phyloP scores from a whole-genome alignment of 352 stramenopile species.

The Phytophthora sansomeana region DNA sequence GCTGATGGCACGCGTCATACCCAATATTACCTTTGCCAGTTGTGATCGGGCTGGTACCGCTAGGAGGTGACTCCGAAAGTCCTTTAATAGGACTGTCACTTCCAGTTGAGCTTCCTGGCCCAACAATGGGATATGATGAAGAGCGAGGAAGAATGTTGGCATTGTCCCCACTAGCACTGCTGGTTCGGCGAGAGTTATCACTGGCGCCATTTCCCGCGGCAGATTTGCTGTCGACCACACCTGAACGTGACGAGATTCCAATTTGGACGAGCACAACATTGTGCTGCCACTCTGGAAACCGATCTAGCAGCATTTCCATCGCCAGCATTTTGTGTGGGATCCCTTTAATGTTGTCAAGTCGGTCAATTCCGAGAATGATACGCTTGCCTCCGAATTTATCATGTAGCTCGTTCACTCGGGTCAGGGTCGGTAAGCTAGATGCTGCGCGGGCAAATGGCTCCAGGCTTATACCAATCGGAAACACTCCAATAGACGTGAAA shows the following conservation, averaged over 20 bases:
- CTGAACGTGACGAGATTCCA: constrained; percentile 90
- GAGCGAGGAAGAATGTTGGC: constrained; percentile 26
- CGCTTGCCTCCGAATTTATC: constrained; percentile 82
- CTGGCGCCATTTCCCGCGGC: constrained; percentile 15
- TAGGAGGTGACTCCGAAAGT: constrained; percentile 33
- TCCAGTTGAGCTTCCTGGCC: constrained; percentile 13
- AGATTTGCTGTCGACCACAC: constrained; percentile 47
- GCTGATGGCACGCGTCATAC: constrained; percentile 58
- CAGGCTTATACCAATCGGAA: constrained; percentile 88
- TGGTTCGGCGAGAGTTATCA: constrained; percentile 22
- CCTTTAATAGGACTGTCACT: constrained; percentile 44
- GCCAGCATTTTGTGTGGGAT: constrained; percentile 91
- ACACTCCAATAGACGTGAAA: constrained; percentile 90
- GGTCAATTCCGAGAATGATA: constrained; percentile 86
- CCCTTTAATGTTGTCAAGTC: constrained; percentile 91
- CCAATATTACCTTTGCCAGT: constrained; percentile 35
- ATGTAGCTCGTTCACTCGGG: constrained; percentile 76
- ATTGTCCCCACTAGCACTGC: constrained; percentile 15
- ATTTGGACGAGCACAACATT: constrained; percentile 97
- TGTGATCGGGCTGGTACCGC: constrained; percentile 26
- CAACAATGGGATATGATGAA: constrained; percentile 35
- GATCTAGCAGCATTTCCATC: constrained; percentile 86
- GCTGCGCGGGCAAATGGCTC: constrained; percentile 80
- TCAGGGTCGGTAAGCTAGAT: constrained; percentile 60
- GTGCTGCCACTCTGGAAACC: constrained; percentile 92